Evolutionary conservation across 306 rosid species (phyloP).

Genomic region (Purshia tridentata): DNA sequence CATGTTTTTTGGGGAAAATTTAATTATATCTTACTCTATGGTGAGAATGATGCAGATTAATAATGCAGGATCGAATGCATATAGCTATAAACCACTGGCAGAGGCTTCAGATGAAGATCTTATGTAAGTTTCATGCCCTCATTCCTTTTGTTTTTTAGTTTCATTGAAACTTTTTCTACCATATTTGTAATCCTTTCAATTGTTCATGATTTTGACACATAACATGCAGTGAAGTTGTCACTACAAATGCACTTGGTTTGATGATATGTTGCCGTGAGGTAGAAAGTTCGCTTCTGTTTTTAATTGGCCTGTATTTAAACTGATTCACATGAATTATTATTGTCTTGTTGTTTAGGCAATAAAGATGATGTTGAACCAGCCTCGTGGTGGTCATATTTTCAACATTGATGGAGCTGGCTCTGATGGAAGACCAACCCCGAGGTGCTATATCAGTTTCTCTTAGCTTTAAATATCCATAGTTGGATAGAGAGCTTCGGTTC

Average conservation of each 20-base stretch:
- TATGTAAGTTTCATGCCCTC: constrained; percentile 50
- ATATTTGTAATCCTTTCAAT: constrained; percentile 4
- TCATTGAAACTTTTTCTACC: neutral
- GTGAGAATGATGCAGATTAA: constrained; percentile 72
- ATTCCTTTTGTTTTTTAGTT: neutral
- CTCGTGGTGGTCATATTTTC: constrained; percentile 92
- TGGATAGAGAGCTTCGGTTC: neutral
- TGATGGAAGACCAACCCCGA: constrained; percentile 97
- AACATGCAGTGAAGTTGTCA: constrained; percentile 83
- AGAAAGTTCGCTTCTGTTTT: constrained; percentile 29
- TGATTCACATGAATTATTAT: constrained; percentile 27
- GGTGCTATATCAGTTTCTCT: constrained; percentile 45
- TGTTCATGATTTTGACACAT: constrained; percentile 25
- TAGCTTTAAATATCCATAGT: neutral
- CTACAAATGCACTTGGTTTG: constrained; percentile 92
- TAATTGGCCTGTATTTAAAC: constrained; percentile 14
- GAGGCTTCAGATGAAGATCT: constrained; percentile 98
- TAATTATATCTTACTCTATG: constrained; percentile 31
- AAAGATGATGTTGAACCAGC: constrained; percentile 83
- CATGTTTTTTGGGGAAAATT: constrained; percentile 21
- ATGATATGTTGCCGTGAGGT: constrained; percentile 99
- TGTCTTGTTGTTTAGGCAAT: constrained; percentile 60
- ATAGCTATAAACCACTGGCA: constrained; percentile 80
- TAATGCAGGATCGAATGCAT: constrained; percentile 98
- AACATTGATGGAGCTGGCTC: constrained; percentile 99